Evolutionary conservation across 371 early-diverging fungal genomes (phyloP).

Genomic region (Smittium culicis): DNA sequence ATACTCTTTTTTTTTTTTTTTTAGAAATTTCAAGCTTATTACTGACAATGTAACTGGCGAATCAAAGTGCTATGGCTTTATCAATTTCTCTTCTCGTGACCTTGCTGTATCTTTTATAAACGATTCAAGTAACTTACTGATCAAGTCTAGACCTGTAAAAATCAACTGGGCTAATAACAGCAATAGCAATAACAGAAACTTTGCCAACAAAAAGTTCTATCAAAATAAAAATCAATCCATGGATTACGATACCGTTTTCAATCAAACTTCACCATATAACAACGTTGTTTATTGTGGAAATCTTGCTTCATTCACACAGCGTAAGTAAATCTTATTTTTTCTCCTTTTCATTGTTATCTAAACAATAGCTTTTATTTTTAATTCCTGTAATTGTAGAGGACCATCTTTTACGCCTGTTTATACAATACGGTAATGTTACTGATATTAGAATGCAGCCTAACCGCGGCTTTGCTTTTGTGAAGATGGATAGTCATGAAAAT

Average conservation of each 20-base stretch:
- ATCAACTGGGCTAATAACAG: slow-evolving; percentile 83
- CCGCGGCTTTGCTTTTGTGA: slow-evolving; percentile 82
- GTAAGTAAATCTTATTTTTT: slow-evolving; percentile 4
- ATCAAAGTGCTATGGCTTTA: slow-evolving; percentile 69
- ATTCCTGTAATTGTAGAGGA: slow-evolving; percentile 36
- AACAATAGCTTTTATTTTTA: slow-evolving; percentile 8
- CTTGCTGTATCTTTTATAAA: slow-evolving; percentile 65
- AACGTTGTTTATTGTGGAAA: slow-evolving; percentile 82
- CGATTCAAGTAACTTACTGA: slow-evolving; percentile 59
- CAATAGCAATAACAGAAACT: slow-evolving; percentile 16
- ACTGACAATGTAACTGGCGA: slow-evolving; percentile 65
- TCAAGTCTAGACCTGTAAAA: slow-evolving; percentile 58
- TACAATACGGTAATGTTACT: slow-evolving; percentile 52
- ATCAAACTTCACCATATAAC: slow-evolving; percentile 59
- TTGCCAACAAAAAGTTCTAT: not conserved
- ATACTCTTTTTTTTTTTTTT: slow-evolving; percentile 3
- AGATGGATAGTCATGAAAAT: slow-evolving; percentile 16
- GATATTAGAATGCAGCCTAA: slow-evolving; percentile 72
- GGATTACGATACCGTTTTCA: slow-evolving; percentile 37
- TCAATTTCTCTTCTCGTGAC: slow-evolving; percentile 53
- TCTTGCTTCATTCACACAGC: slow-evolving; percentile 53
- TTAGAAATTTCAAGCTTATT: slow-evolving; percentile 69
- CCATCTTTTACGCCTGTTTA: slow-evolving; percentile 62
- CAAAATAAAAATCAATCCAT: not conserved
- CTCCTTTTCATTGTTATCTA: no score